These are phyloP conservation scores for Rubroboletus satanas DNA, from an alignment of 768 basidiomycete species.

Conservation along the genomic window DNA sequence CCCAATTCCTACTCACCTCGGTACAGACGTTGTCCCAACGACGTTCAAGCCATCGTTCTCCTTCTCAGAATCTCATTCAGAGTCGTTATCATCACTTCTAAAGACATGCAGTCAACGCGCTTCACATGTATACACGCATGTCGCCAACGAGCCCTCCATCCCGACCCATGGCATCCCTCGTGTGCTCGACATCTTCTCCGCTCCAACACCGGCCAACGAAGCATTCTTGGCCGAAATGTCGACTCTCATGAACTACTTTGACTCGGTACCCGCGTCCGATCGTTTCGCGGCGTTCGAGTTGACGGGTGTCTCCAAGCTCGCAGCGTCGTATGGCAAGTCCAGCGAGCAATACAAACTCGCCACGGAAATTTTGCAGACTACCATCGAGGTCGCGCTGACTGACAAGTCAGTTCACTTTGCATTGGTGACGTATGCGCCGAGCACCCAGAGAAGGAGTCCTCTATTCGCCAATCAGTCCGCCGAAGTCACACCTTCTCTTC, in stretches of 20 bases:
- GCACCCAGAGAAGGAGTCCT: slow-evolving; percentile 36
- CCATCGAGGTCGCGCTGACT: slow-evolving; percentile 44
- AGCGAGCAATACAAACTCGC: slow-evolving; percentile 56
- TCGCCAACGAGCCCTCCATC: slow-evolving; percentile 40
- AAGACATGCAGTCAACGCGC: slow-evolving; percentile 60
- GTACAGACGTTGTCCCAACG: slow-evolving; percentile 55
- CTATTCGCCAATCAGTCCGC: slow-evolving; percentile 43
- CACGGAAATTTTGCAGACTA: slow-evolving; percentile 41
- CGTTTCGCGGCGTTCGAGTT: slow-evolving; percentile 65
- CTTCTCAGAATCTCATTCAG: slow-evolving; percentile 28
- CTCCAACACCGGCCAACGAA: slow-evolving; percentile 37
- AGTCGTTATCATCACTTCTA: slow-evolving; percentile 47
- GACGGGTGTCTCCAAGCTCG: slow-evolving; percentile 46
- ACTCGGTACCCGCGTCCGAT: slow-evolving; percentile 31
- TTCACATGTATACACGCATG: slow-evolving; percentile 49
- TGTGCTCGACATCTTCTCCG: slow-evolving; percentile 40
- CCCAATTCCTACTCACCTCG: not conserved
- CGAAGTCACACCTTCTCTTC: slow-evolving; percentile 35
- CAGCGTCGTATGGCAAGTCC: slow-evolving; percentile 41
- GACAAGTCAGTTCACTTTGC: slow-evolving; percentile 44
- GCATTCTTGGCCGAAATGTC: slow-evolving; percentile 41
- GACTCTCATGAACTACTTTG: slow-evolving; percentile 51
- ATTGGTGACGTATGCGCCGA: slow-evolving; percentile 46
- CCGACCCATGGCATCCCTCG: slow-evolving; percentile 30
- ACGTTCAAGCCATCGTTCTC: slow-evolving; percentile 48